Evolutionary conservation across 768 basidiomycete genomes (phyloP), one percentile per base, ranked within the genome.

Genomic region (Suillus variegatus): DNA sequence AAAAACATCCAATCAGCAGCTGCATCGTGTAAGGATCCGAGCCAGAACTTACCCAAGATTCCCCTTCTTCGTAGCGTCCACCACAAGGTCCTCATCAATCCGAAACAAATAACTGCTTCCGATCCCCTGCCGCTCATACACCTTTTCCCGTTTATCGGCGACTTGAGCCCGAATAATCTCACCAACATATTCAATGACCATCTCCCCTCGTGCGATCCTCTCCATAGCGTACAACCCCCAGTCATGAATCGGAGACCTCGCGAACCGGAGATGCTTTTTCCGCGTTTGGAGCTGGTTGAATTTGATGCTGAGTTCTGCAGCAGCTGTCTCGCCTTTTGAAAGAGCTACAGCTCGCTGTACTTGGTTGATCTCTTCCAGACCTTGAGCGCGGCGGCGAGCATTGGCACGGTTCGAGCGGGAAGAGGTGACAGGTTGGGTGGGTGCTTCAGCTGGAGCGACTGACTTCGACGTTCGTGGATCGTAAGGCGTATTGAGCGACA

Each of bases 151-250:
- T 76, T 95, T 94, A 71, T 99, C 97, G 35, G 97, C 97, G 13
- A 98, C 94, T 72, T 93, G 91, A 52, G 95, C 94, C 12, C 97
- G 86, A 69, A 98, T 95, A 68, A 98, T 85, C 83, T 99, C 97
- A 22, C 97, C 97, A 8, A 99, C 97, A 73, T 99, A 99, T 80
- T 99, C 97, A 78, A 99, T 98, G 38, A 99, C 97, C 95, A 99
- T 98, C 80, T 99, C 97, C 5, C 95, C 95, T 44, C 86, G 81
- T 7, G 91, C 87, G 69, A 99, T 98, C 73, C 88, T 87, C 82
- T 99, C 97, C 92, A 97, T 93, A 38, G 97, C 96, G 75, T 98
- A 99, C 73, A 99, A 75, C 5, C 97, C 97, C 93, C 97, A 99
- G 71, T 97, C 96, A 74, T 99, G 97, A 65, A 99, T 99, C 20